Conservation (phyloP, 2,329 filamentous ascomycete genomes). For the Paecilomyces sp. region DNA sequence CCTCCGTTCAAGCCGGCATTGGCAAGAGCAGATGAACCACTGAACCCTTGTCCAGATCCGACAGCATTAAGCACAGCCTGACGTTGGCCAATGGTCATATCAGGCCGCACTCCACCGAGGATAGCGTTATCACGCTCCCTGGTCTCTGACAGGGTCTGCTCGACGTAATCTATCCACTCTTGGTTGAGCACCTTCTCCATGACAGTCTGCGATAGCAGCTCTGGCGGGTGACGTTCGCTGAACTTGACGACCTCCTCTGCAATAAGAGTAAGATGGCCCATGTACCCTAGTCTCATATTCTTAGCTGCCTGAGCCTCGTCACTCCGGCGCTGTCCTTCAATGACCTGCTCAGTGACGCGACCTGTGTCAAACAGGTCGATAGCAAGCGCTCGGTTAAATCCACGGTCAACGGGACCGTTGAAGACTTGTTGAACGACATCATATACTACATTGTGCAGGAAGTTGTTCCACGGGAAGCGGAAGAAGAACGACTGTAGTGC, state of each 20-base stretch:
- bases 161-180: constrained; percentile 91
- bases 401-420: constrained; percentile 94
- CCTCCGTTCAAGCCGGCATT: constrained; percentile 74
- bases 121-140: constrained; percentile 97
- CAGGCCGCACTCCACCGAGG: constrained; percentile 85
- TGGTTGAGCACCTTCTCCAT: constrained; percentile 82
- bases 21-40: constrained; percentile 62
- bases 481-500: constrained; percentile 82
- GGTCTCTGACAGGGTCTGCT: constrained; percentile 86
- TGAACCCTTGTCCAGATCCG: constrained; percentile 48
- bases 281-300: constrained; percentile 92
- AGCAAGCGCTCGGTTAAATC: constrained; percentile 82
- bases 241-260: constrained; percentile 99
- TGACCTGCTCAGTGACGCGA: constrained; percentile 82
- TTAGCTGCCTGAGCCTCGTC: constrained; percentile 77
- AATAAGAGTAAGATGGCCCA: constrained; percentile 95
- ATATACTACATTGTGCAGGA: constrained; percentile 97
- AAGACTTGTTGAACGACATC: constrained; percentile 99
- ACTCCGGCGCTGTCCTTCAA: constrained; percentile 79
- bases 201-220: constrained; percentile 75
- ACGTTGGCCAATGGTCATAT: constrained; percentile 76
- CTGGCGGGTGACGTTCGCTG: constrained; percentile 84
- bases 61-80: constrained; percentile 58
- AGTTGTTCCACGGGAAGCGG: constrained; percentile 98
- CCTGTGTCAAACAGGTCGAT: constrained; percentile 90